Base-by-base conservation (phyloP, 441 rosid genomes). In the Brassica balearica region DNA sequence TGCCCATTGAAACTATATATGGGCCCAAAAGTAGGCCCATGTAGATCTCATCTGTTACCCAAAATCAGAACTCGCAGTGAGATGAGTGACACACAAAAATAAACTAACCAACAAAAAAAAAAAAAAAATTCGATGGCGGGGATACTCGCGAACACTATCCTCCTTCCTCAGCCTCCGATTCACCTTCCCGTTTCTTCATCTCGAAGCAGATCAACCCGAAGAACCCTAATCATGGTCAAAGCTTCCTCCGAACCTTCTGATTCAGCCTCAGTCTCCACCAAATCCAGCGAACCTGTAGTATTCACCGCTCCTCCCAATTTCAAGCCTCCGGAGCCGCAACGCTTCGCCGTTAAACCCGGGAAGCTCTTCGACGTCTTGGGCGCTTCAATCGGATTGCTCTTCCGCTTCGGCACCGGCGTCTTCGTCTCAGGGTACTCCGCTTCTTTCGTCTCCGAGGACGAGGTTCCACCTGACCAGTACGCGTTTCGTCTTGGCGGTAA, bases 391-490 rank as follows among this genome's bases (percentile, higher is more conserved):
- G 84, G 95, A 38, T 74, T 95, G 77, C 7, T 90, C 73, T 90
- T 95, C 71, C 88, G 97, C 34, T 82, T 87, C 56, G 99, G 92
- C 20, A 90, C 98, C 62, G 99, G 97, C 5, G 84, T 86, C 79
- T 93, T 95, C 73, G 91, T 82, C 84, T 84, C 90, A 61, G 99
- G 99, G 97, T 92, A 92, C 82, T 91, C 95, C 15, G 91, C 87
- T 29, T 91, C 99, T 17, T 70, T 91, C 71, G 93, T 92, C 71
- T 85, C 93, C 61, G 82, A 84, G 81, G 79, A 87, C 74, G 93
- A 89, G 77, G 83, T 95, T 85, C 92, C 92, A 41, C 68, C 95
- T 12, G 88, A 83, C n/a, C 92, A 90, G 71, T 93, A 95, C 82
- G 89, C 89, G 80, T 79, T 93, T 51, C 87, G 86, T 71, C 62